Evolutionary conservation across 2,329 filamentous ascomycete genomes (phyloP).

Genomic region (Fusarium burgessii): DNA sequence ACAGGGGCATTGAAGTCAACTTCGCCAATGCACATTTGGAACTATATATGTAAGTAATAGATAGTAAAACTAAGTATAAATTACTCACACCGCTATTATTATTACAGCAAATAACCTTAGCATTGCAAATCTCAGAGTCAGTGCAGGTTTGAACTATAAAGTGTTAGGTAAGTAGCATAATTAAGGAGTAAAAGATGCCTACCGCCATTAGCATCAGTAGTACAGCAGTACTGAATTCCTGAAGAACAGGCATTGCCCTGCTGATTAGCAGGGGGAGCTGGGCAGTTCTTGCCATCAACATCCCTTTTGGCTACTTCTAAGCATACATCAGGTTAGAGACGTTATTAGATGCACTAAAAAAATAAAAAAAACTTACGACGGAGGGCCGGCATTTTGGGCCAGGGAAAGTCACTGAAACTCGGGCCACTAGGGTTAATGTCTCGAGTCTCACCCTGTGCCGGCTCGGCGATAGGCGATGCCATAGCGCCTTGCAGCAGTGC

Average conservation of each 20-base stretch:
- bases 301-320: not conserved
- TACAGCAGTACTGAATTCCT: no score
- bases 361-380: not conserved
- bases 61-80: no score
- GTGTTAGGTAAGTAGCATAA: no score
- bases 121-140: no score
- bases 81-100: no score
- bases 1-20: no score
- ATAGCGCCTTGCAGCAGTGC: constrained; percentile 17
- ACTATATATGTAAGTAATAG: no score
- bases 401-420: constrained; percentile 19
- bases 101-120: no score
- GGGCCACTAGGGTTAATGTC: constrained; percentile 21
- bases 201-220: no score
- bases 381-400: constrained; percentile 5
- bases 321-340: not conserved
- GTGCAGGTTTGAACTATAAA: no score
- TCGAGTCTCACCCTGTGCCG: constrained; percentile 11
- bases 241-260: not conserved
- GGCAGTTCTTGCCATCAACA: not conserved
- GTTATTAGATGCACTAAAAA: not conserved
- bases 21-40: no score
- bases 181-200: no score
- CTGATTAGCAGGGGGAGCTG: not conserved
- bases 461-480: constrained; percentile 15